Base-by-base conservation (phyloP, 2,329 filamentous ascomycete species). In the Venturiaceae sp. region DNA sequence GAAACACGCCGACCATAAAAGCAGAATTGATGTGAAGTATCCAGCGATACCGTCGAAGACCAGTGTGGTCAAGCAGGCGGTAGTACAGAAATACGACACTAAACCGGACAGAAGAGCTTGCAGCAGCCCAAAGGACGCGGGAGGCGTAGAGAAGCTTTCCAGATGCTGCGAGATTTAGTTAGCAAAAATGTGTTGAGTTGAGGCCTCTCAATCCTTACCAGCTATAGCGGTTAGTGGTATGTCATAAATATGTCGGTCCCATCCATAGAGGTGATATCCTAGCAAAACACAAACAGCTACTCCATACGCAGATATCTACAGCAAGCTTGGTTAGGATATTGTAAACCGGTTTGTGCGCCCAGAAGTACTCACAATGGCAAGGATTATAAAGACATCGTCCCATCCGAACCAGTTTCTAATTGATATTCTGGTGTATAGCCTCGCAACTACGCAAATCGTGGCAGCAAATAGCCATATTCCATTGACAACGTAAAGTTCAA, bases 61-160 rank as follows among this genome's bases (percentile, higher is more conserved):
- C 69, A 14, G 69, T 69, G 61, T 77, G 74, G 11, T 68, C 60
- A 6, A 76, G 67, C 9, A 77, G 66, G 9, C 75, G 70, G 55
- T 75, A 76, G 62, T 77, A 77, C 63, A 77, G 75, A 62, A 66
- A 72, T 33, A 76, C 70, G 5, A 78, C 64, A 0, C 73, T 76
- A 16, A 76, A 66, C 16, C 75, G 67, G 0, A 74, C 76, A 58
- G 75, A 76, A 0, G 71, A 73, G 0, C 74, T 66, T 1, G 74
- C 72, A 13, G 68, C 63, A 2, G 69, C 70, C 61, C 76, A 77
- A 2, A 74, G 63, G 7, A 75, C 58, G 62, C 77, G 77, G 7
- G 73, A 68, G 1, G 66, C 64, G 63, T 77, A 71, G 5, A 71
- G 74, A 16, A 75, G 67, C 56, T 75, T 54, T 8, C 14, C 36